Percentiles rank a stretch among this genome's conserved stretches.
phyloP scores from a whole-genome alignment of 441 rosid genomes.

The Populus hybrid region DNA sequence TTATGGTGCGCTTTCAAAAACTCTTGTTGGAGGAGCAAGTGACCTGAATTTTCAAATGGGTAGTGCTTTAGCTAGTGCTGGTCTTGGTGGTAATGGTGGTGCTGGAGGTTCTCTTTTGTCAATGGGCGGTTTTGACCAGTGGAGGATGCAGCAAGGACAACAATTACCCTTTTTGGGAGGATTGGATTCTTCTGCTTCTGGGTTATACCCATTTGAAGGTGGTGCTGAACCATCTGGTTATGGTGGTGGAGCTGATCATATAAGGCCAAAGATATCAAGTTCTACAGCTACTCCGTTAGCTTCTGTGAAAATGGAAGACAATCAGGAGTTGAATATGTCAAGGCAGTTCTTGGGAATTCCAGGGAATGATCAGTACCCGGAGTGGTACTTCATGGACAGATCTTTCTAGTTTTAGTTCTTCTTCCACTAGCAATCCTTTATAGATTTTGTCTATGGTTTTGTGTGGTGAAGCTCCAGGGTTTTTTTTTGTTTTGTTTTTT shows the following conservation, averaged over 20 bases:
- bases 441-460: conserved; percentile 17
- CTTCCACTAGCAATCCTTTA: conserved; percentile 51
- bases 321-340: conserved; percentile 39
- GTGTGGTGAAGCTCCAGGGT: no score
- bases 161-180: conserved; percentile 59
- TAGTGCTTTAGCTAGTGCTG: conserved; percentile 31
- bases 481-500: no score
- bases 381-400: conserved; percentile 63
- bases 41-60: conserved; percentile 59
- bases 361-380: conserved; percentile 64
- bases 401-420: conserved; percentile 74
- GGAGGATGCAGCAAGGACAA: conserved; percentile 53
- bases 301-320: conserved; percentile 80
- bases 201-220: conserved; percentile 57
- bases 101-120: conserved; percentile 33
- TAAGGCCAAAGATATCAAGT: conserved; percentile 41
- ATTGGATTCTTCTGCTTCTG: conserved; percentile 46
- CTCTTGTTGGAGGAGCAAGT: conserved; percentile 38
- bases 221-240: conserved; percentile 33
- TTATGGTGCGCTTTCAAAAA: conserved; percentile 42
- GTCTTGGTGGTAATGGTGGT: conserved; percentile 25
- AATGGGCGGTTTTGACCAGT: conserved; percentile 53
- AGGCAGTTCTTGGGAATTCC: conserved; percentile 50
- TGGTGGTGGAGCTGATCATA: conserved; percentile 27
- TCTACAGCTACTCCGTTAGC: conserved; percentile 48